phyloP scores from a whole-genome alignment of 225 moss, liverwort and hornwort species.

The Takakia lepidozioides region DNA sequence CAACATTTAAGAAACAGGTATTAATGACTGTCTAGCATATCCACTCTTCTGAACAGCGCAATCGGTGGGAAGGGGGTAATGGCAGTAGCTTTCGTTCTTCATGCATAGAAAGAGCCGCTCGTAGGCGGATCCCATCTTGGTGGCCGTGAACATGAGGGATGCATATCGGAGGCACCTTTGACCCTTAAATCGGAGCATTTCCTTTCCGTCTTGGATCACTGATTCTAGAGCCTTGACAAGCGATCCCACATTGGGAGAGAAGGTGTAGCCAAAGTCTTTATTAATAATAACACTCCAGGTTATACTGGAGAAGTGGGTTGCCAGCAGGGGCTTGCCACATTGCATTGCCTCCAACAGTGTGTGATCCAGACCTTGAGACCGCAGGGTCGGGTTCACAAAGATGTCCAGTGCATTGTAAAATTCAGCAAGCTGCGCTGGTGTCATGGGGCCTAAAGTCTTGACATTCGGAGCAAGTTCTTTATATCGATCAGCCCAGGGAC shows the following conservation, averaged over 20 bases:
- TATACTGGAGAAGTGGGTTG: slow-evolving; percentile 15
- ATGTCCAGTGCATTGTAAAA: slow-evolving; percentile 16
- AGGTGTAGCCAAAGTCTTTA: slow-evolving; percentile 13
- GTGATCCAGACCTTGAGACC: slow-evolving; percentile 12
- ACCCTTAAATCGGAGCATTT: neutral
- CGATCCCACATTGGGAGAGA: slow-evolving; percentile 12
- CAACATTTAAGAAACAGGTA: too few relatives aligned
- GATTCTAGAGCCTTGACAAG: slow-evolving; percentile 1
- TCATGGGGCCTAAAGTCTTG: slow-evolving; percentile 8
- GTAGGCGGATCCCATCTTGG: slow-evolving; percentile 12
- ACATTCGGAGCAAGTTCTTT: slow-evolving; percentile 8
- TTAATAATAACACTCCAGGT: slow-evolving; percentile 14
- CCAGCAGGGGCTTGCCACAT: slow-evolving; percentile 17
- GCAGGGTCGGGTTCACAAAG: slow-evolving; percentile 13
- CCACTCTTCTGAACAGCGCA: neutral
- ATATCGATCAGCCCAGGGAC: slow-evolving; percentile 24
- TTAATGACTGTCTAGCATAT: too few relatives aligned
- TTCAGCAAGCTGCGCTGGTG: slow-evolving; percentile 8
- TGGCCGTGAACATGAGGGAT: slow-evolving; percentile 9
- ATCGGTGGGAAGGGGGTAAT: slow-evolving; percentile 5
- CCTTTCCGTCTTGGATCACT: slow-evolving; percentile 5
- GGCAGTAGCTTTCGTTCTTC: slow-evolving; percentile 8
- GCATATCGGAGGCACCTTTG: slow-evolving; percentile 2
- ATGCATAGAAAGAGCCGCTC: slow-evolving; percentile 13
- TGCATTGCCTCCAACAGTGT: slow-evolving; percentile 22